Base-by-base conservation (phyloP, 768 basidiomycete genomes). In the Phylloporus arenicola region DNA sequence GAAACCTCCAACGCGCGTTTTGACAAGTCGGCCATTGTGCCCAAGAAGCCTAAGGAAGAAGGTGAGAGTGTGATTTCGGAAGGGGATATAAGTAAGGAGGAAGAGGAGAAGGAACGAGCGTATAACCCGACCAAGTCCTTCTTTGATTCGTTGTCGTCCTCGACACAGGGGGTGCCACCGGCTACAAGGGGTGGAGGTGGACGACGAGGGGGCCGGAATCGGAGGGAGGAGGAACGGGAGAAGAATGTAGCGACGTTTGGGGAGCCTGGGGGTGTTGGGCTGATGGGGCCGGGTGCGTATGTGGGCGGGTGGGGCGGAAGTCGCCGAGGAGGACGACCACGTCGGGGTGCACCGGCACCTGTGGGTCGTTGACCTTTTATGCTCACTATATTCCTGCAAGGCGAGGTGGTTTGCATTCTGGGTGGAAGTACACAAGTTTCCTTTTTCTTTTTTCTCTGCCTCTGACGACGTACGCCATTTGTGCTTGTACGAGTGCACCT, bases 211-310 rank as follows among this genome's bases (percentile, higher is more conserved):
- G 88, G 83, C 1, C 72, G 84, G 46, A 87, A 81, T 57, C 75
- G 88, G 57, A 70, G 89, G 39, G 88, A 92, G 57, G 90, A 91
- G 58, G 89, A 92, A 63, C 69, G 89, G 52, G 87, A 89, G 67
- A 81, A 79, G 67, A 92, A 92, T 59, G 81, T 92, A 9, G 85
- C 86, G 27, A 92, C 89, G 8, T 92, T 92, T 74, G 90, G 89
- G 3, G 89, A 92, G 64, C 82, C 88, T 8, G 88, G 88, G 11
- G 85, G 85, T 43, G 79, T 86, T 16, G 86, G 88, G 6, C 64
- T 88, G 45, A 76, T 88, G 74, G 87, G 87, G 0, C 86, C 86
- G 24, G 85, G 85, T 34, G 83, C 82, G 11, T 87, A 88, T 67
- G 83, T 86, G n/a, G 78, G 81, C 43, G 86, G 83, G 16, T 88